phyloP scores from a whole-genome alignment of 768 basidiomycete genomes.

The Mycena indigotica region DNA sequence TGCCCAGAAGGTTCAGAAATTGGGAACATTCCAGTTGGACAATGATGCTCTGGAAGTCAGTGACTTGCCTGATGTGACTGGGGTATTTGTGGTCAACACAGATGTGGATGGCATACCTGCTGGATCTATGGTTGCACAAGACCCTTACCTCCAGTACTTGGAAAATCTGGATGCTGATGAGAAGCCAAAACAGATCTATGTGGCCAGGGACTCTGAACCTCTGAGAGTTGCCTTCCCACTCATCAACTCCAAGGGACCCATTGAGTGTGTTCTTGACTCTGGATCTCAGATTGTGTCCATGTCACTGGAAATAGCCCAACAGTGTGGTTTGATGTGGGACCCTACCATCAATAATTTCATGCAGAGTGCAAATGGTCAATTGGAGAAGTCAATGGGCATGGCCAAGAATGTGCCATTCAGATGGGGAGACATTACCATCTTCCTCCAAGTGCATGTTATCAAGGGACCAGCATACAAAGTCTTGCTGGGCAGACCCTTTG shows the following conservation, averaged over 20 bases:
- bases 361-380: constrained; percentile 29
- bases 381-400: constrained; percentile 28
- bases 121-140: constrained; percentile 3
- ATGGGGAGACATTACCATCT: constrained; percentile 25
- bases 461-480: constrained; percentile 28
- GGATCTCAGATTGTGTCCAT: constrained; percentile 34
- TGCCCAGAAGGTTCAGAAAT: not conserved
- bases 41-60: not conserved
- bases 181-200: constrained; percentile 5
- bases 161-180: not conserved
- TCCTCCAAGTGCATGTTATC: constrained; percentile 34
- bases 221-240: constrained; percentile 3
- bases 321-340: constrained; percentile 19
- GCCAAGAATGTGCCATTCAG: constrained; percentile 30
- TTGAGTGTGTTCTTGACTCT: constrained; percentile 27
- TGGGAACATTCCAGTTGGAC: not conserved
- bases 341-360: constrained; percentile 25
- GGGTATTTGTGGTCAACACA: not conserved
- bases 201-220: constrained; percentile 1
- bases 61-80: constrained; percentile 1
- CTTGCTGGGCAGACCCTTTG: constrained; percentile 34
- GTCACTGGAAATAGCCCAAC: constrained; percentile 15
- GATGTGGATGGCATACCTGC: not conserved
- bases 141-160: constrained; percentile 10
- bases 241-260: constrained; percentile 20